Evolutionary conservation across 768 basidiomycete species (phyloP).

Genomic region (Hericium erinaceus): DNA sequence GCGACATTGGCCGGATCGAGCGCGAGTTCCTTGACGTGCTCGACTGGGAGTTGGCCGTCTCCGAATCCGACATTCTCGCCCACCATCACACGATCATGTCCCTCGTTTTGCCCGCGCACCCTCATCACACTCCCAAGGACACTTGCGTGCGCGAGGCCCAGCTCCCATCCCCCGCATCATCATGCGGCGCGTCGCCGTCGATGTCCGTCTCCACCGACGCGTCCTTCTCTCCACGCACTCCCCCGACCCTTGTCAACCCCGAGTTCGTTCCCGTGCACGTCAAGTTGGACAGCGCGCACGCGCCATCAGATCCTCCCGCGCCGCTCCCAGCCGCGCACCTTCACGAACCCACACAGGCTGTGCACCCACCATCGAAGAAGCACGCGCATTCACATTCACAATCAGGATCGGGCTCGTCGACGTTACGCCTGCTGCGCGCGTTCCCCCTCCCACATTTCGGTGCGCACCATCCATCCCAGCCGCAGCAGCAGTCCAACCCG

Average conservation of each 20-base stretch:
- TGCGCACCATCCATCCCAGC: neutral
- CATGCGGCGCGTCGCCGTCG: neutral
- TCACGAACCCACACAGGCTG: neutral
- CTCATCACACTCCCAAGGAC: neutral
- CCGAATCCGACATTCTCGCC: conserved; percentile 49
- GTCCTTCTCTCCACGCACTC: conserved; percentile 11
- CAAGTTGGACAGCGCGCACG: neutral
- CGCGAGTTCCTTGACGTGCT: conserved; percentile 74
- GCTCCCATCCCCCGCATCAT: neutral
- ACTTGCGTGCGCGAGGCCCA: neutral
- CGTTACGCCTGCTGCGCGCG: conserved; percentile 10
- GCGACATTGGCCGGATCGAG: conserved; percentile 70
- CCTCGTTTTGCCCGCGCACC: conserved; percentile 4
- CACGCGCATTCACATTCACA: conserved; percentile 1
- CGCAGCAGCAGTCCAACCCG: conserved; percentile 4
- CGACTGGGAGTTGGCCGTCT: conserved; percentile 57
- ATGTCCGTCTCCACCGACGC: conserved; percentile 4
- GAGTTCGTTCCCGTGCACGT: neutral
- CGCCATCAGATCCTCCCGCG: neutral
- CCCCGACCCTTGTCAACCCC: neutral
- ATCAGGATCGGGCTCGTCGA: neutral
- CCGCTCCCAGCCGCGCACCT: neutral
- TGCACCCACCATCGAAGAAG: neutral
- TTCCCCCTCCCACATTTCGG: conserved; percentile 9
- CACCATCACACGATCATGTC: conserved; percentile 25